These are phyloP conservation scores for Raffaelea ambrosiae DNA, from an alignment of 2,329 filamentous ascomycete species.

Conservation along the genomic window DNA sequence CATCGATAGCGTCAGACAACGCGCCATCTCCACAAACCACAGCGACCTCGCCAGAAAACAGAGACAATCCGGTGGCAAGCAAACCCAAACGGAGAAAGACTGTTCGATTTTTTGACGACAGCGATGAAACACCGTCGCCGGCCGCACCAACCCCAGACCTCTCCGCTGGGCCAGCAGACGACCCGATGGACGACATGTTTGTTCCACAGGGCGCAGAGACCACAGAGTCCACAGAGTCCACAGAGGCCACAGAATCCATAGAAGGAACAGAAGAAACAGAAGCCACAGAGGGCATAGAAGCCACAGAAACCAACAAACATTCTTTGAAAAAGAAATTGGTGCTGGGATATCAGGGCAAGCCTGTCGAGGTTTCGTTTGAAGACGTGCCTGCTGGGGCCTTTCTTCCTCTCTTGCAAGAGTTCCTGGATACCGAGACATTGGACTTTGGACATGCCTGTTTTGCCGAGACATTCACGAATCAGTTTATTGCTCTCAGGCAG, in stretches of 20 bases:
- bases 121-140: slow-evolving; percentile 5
- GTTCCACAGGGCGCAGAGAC: background rate
- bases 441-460: slow-evolving; percentile 20
- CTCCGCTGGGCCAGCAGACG: no score
- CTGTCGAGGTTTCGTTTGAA: slow-evolving; percentile 16
- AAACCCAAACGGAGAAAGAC: slow-evolving; percentile 25
- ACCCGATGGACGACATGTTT: background rate
- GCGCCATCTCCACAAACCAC: background rate
- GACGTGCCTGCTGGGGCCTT: slow-evolving; percentile 12
- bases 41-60: background rate
- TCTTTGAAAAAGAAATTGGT: background rate
- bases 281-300: background rate
- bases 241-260: background rate
- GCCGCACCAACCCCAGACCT: background rate
- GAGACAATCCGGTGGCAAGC: background rate
- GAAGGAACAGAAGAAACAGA: background rate
- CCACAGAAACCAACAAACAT: background rate
- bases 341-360: slow-evolving; percentile 1
- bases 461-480: slow-evolving; percentile 15
- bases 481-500: slow-evolving; percentile 10
- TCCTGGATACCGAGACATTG: slow-evolving; percentile 17
- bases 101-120: slow-evolving; percentile 25
- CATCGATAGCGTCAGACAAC: background rate
- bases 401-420: slow-evolving; percentile 6
- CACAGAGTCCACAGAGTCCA: background rate